These are phyloP conservation scores for Aspergillus transmontanensis DNA, from an alignment of 2,329 filamentous ascomycete species.

Conservation along the genomic window DNA sequence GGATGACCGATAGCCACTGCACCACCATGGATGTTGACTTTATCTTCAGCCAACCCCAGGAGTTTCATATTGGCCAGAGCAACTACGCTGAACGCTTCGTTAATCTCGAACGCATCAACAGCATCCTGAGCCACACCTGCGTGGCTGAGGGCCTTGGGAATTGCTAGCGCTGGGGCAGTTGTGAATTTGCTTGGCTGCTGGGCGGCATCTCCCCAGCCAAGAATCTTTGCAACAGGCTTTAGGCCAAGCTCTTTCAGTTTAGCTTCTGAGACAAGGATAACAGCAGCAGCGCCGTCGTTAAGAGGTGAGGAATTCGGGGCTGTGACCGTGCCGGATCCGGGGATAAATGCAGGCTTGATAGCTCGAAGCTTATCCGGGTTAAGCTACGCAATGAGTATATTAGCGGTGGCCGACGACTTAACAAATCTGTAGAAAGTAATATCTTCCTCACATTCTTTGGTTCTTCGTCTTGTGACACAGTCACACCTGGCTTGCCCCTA, in stretches of 20 bases:
- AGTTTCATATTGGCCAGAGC: constrained; percentile 96
- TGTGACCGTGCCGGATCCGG: constrained; percentile 81
- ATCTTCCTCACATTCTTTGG: constrained; percentile 73
- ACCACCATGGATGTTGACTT: constrained; percentile 94
- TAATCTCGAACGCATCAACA: constrained; percentile 96
- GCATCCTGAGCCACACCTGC: constrained; percentile 76
- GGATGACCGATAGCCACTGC: constrained; percentile 96
- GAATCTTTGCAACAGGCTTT: constrained; percentile 93
- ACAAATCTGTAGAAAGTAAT: neutral
- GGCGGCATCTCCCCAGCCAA: constrained; percentile 94
- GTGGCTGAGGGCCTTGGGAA: constrained; percentile 96
- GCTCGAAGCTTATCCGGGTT: constrained; percentile 80
- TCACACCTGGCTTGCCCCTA: constrained; percentile 83
- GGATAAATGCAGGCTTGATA: constrained; percentile 81
- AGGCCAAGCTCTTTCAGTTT: constrained; percentile 90
- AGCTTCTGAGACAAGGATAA: constrained; percentile 91
- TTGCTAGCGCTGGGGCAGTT: constrained; percentile 86
- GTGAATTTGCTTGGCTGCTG: constrained; percentile 94
- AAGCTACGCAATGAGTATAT: constrained; percentile 46
- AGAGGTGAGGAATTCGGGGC: constrained; percentile 95
- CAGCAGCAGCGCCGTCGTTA: constrained; percentile 89
- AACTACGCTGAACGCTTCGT: constrained; percentile 97
- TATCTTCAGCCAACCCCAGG: constrained; percentile 74
- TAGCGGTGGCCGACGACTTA: neutral
- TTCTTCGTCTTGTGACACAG: constrained; percentile 86